These are phyloP conservation scores for Metschnikowia continentalis DNA, from an alignment of 805 yeast species.

Conservation along the genomic window DNA sequence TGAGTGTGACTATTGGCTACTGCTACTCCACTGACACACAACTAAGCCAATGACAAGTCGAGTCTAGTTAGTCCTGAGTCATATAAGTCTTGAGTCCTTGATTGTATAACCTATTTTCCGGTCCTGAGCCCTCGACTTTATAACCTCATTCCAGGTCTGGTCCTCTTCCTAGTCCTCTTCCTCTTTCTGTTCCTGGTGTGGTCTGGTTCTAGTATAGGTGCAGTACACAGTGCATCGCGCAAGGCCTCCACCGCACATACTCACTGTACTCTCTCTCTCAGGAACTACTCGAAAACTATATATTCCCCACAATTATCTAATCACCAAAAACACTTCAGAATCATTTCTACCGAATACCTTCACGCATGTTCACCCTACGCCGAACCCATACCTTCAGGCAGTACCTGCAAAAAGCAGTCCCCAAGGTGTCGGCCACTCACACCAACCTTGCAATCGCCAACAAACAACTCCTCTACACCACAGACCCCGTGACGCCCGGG, in stretches of 20 bases:
- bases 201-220: neutral
- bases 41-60: too few relatives aligned
- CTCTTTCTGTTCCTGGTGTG: too few relatives aligned
- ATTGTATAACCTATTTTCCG: too few relatives aligned
- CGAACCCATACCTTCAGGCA: neutral
- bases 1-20: too few relatives aligned
- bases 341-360: neutral
- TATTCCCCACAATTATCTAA: too few relatives aligned
- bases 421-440: conserved; percentile 29
- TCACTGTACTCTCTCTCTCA: neutral
- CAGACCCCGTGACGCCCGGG: conserved; percentile 84
- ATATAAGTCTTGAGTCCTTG: too few relatives aligned
- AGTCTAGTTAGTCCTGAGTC: too few relatives aligned
- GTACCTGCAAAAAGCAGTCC: neutral
- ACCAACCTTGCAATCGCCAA: conserved; percentile 47
- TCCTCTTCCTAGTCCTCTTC: too few relatives aligned
- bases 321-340: too few relatives aligned
- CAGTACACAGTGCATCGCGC: conserved; percentile 1
- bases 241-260: neutral
- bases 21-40: too few relatives aligned
- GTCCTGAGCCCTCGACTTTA: too few relatives aligned
- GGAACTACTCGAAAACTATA: neutral
- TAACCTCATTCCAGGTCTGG: too few relatives aligned
- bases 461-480: conserved; percentile 71
- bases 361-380: conserved; percentile 1